Base-by-base conservation (phyloP, 306 rosid species). In the Lotus japonicus region DNA sequence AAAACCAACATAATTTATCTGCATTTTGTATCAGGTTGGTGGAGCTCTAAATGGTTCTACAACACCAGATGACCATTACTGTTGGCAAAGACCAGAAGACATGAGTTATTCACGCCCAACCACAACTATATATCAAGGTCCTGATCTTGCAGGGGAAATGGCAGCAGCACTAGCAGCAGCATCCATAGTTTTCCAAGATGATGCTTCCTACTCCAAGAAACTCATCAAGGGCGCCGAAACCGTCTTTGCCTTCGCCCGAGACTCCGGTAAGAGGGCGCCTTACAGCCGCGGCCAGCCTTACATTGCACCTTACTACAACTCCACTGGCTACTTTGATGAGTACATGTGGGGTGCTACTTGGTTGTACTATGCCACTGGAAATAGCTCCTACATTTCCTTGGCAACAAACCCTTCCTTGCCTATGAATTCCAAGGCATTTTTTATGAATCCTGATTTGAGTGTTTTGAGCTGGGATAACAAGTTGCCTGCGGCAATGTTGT, bases 161-260 rank as follows among this genome's bases (percentile, higher is more conserved):
- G 85, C 90, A 12, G 90, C 94, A 10, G 94, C 94, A 17, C 77
- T 88, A 28, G 86, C 94, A 0, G 84, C 94, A 2, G 94, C 90
- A 3, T 85, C 90, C 0, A 85, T 88, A 43, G 88, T 88, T 14
- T 88, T 88, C 72, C 83, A 51, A 15, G 90, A 88, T 61, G 36
- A 88, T 17, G 8, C 0, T 0, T 6, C 66, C 42, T 88, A 88
- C 57, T 88, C 90, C 2, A 28, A 38, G 0, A 85, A 65, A 44
- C 88, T 88, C 3, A 15, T 64, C 7, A 77, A 70, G 26, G 88
- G 82, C 3, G 94, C 94, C 0, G 28, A 83, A 39, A 83, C 89
- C 0, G 59, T 83, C 5, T 88, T 61, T 31, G 72, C 64, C 5
- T 88, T 88, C 33, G 86, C 88, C 0, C 59, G 94, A 60, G 90